Percentiles rank a stretch among this genome's conserved stretches.
These are phyloP conservation scores for Fistulina hepatica DNA, from an alignment of 1,284 basidiomycete species.

Conservation along the genomic window DNA sequence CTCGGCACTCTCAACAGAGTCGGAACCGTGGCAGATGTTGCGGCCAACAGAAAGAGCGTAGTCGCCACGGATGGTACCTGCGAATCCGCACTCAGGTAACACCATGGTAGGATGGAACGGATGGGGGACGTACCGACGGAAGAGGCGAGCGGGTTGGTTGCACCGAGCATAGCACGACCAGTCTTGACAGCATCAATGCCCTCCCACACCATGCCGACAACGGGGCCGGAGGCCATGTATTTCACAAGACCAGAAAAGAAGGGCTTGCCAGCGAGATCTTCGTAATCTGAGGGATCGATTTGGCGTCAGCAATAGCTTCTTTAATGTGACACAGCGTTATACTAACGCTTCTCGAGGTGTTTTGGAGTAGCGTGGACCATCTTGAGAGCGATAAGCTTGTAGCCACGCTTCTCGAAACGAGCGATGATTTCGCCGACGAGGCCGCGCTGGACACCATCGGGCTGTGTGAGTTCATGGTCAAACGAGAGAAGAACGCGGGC, in stretches of 20 bases:
- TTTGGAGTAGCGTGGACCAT: constrained; percentile 63
- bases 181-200: constrained; percentile 96
- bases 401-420: constrained; percentile 93
- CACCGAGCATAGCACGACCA: constrained; percentile 90
- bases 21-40: constrained; percentile 93
- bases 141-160: constrained; percentile 93
- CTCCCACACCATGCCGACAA: constrained; percentile 96
- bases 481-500: background rate
- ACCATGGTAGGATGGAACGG: too few relatives aligned
- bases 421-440: constrained; percentile 90
- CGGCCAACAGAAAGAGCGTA: constrained; percentile 88
- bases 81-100: too few relatives aligned
- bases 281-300: constrained; percentile 76
- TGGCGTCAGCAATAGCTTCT: background rate
- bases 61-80: constrained; percentile 87
- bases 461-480: constrained; percentile 37
- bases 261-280: constrained; percentile 79
- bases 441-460: constrained; percentile 93
- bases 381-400: constrained; percentile 89
- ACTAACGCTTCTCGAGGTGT: constrained; percentile 80
- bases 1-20: constrained; percentile 83
- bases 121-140: constrained; percentile 51
- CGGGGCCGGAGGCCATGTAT: constrained; percentile 94
- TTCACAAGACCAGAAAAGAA: constrained; percentile 93
- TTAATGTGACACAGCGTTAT: background rate